Evolutionary conservation across 306 rosid species (phyloP).

Genomic region (Hippophae tibetana): DNA sequence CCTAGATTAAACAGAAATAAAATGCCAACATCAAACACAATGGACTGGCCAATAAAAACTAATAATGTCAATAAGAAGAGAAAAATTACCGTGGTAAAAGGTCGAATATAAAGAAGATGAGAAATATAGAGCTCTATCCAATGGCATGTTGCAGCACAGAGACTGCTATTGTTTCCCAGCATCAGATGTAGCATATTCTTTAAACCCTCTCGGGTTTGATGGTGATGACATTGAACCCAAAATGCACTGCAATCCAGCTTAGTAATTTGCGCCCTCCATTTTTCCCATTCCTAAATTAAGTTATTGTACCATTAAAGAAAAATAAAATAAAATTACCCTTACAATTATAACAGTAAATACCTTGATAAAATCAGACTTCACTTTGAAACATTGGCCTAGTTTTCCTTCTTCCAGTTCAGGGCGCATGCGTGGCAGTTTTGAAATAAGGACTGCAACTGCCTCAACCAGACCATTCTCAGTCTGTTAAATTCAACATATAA

Average conservation of each 20-base stretch:
- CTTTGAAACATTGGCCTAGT: slow-evolving; percentile 65
- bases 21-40: slow-evolving; percentile 13
- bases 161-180: slow-evolving; percentile 66
- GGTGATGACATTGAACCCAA: slow-evolving; percentile 78
- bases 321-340: background rate
- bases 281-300: slow-evolving; percentile 79
- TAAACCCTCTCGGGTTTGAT: slow-evolving; percentile 66
- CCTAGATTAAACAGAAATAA: slow-evolving; percentile 34
- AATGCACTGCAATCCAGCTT: slow-evolving; percentile 73
- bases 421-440: slow-evolving; percentile 77
- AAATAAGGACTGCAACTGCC: slow-evolving; percentile 78
- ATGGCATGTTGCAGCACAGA: slow-evolving; percentile 51
- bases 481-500: slow-evolving; percentile 32
- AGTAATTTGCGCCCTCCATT: slow-evolving; percentile 76
- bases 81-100: slow-evolving; percentile 59
- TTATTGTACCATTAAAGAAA: slow-evolving; percentile 12
- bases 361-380: slow-evolving; percentile 84
- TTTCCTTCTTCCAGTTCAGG: slow-evolving; percentile 50
- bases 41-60: slow-evolving; percentile 1
- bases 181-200: slow-evolving; percentile 72
- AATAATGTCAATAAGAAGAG: background rate
- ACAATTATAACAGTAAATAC: slow-evolving; percentile 27
- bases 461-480: slow-evolving; percentile 88
- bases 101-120: slow-evolving; percentile 72
- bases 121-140: slow-evolving; percentile 81